A percentile compares a stretch with the other conserved stretches of the same genome.
These are phyloP conservation scores for Xylariaceae sp. DNA, from an alignment of 2,329 filamentous ascomycete species.

Conservation along the genomic window DNA sequence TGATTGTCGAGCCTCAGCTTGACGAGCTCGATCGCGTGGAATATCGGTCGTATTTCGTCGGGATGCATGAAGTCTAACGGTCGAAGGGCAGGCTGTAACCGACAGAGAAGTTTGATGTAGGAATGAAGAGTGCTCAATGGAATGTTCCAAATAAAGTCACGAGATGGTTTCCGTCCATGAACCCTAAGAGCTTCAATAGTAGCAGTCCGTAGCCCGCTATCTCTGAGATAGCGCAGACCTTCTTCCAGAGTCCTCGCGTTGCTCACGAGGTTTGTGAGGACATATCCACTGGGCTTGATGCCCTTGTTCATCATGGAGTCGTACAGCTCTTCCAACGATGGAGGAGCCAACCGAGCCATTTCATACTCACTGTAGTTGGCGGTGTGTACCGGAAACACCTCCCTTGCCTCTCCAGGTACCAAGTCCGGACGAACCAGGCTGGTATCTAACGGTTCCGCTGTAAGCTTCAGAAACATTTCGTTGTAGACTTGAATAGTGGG, in stretches of 20 bases:
- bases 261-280: conserved; percentile 50
- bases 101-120: conserved; percentile 48
- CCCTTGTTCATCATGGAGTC: conserved; percentile 49
- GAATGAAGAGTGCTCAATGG: conserved; percentile 41
- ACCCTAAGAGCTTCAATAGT: conserved; percentile 20
- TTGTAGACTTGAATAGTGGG: conserved; percentile 49
- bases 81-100: conserved; percentile 33
- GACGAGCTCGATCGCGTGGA: conserved; percentile 35
- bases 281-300: conserved; percentile 46
- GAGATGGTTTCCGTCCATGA: conserved; percentile 16
- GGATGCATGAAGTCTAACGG: conserved; percentile 19
- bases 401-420: conserved; percentile 56
- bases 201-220: conserved; percentile 34
- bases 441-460: conserved; percentile 31
- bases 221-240: conserved; percentile 46
- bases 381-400: conserved; percentile 50
- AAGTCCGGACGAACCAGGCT: conserved; percentile 25
- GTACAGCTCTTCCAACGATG: conserved; percentile 54
- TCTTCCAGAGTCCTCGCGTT: conserved; percentile 44
- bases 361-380: conserved; percentile 60
- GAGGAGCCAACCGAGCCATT: conserved; percentile 56
- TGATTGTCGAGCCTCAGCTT: conserved; percentile 26
- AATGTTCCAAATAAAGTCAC: conserved; percentile 27
- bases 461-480: conserved; percentile 57
- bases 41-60: conserved; percentile 26